phyloP scores from a whole-genome alignment of 441 rosid species.

The Erodium chrysanthum region DNA sequence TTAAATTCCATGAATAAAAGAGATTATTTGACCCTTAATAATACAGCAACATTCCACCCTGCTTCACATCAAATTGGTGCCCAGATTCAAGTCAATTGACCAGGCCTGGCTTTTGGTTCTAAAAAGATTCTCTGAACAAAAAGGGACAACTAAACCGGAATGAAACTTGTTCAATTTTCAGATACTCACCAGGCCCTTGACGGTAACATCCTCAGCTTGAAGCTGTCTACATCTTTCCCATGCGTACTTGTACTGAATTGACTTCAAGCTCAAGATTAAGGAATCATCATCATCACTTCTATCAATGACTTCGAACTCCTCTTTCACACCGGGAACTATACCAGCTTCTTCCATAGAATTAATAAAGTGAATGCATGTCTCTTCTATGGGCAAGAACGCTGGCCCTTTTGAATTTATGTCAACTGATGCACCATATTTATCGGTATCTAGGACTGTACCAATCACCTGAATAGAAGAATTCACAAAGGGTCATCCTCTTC shows the following conservation, averaged over 20 bases:
- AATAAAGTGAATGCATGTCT: constrained; percentile 67
- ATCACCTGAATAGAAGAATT: constrained; percentile 41
- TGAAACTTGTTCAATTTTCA: neutral
- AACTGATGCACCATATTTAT: constrained; percentile 63
- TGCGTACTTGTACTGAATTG: constrained; percentile 63
- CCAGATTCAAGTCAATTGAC: too few relatives aligned
- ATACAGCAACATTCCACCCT: too few relatives aligned
- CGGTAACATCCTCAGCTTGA: constrained; percentile 84
- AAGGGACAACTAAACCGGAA: too few relatives aligned
- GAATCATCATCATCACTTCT: constrained; percentile 82
- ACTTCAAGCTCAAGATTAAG: constrained; percentile 63
- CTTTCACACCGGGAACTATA: constrained; percentile 68
- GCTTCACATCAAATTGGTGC: too few relatives aligned
- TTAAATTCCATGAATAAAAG: too few relatives aligned
- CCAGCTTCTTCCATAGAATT: constrained; percentile 78
- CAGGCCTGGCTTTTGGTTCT: too few relatives aligned
- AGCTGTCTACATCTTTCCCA: constrained; percentile 98
- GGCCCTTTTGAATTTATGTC: constrained; percentile 82
- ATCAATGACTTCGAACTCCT: constrained; percentile 76
- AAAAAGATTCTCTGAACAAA: too few relatives aligned
- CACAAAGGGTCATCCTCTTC: neutral
- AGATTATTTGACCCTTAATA: too few relatives aligned
- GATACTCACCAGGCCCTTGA: constrained; percentile 73
- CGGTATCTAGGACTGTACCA: constrained; percentile 68
- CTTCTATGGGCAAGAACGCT: constrained; percentile 66